These are phyloP conservation scores for Otatea glauca DNA, from an alignment of 176 grass and related monocot genomes.

Conservation along the genomic window DNA sequence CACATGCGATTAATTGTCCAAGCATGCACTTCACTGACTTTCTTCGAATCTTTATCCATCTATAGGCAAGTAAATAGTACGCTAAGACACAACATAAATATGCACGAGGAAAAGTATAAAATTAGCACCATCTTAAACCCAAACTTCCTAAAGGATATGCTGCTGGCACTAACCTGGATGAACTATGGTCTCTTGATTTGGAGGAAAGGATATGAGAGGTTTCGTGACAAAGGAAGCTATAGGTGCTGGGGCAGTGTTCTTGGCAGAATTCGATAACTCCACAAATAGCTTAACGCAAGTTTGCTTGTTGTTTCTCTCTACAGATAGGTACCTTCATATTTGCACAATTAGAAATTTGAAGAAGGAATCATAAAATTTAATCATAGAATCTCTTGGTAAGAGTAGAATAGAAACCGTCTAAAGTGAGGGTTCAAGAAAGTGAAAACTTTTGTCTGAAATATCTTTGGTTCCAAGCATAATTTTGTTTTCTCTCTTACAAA, in stretches of 20 bases:
- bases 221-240: slow-evolving; percentile 91
- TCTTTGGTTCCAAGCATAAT: slow-evolving; percentile 37
- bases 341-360: slow-evolving; percentile 8
- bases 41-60: too few species aligned
- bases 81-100: too few species aligned
- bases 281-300: slow-evolving; percentile 81
- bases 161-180: too few species aligned
- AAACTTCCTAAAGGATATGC: too few species aligned
- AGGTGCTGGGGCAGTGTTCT: slow-evolving; percentile 65
- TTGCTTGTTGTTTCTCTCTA: slow-evolving; percentile 96
- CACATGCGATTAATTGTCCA: too few species aligned
- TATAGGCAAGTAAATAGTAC: too few species aligned
- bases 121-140: too few species aligned
- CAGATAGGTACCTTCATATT: slow-evolving; percentile 77
- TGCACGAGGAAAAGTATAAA: too few species aligned
- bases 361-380: not conserved
- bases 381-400: not conserved
- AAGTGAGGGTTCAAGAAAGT: slow-evolving; percentile 24
- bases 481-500: not conserved
- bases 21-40: too few species aligned
- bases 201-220: slow-evolving; percentile 72
- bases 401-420: not conserved
- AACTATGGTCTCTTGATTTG: slow-evolving; percentile 67
- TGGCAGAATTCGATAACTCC: slow-evolving; percentile 63
- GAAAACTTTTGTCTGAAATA: slow-evolving; percentile 31